These are phyloP conservation scores for Fusarium annulatum DNA, from an alignment of 2,329 filamentous ascomycete genomes.

Conservation along the genomic window DNA sequence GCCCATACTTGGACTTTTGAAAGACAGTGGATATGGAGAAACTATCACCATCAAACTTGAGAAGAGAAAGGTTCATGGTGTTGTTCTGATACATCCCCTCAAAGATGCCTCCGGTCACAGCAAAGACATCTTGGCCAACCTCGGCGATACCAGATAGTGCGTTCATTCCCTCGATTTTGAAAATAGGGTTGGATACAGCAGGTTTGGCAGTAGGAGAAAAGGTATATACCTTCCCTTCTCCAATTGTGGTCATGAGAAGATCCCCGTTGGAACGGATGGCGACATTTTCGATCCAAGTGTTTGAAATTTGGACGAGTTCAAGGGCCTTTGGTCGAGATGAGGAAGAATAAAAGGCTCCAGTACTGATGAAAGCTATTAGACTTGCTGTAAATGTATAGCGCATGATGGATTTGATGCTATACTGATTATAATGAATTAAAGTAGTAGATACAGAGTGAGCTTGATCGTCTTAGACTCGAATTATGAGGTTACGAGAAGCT, in stretches of 20 bases:
- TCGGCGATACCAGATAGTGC: neutral
- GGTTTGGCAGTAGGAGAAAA: neutral
- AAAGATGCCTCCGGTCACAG: neutral
- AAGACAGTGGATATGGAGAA: neutral
- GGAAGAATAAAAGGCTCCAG: neutral
- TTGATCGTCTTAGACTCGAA: neutral
- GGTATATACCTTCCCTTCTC: neutral
- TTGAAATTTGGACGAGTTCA: neutral
- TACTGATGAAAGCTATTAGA: neutral
- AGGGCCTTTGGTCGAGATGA: neutral
- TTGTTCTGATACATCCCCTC: neutral
- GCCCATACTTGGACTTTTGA: neutral
- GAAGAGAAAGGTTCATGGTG: neutral
- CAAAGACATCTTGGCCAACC: neutral
- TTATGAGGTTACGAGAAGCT: neutral
- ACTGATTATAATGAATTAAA: no score
- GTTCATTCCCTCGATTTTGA: neutral
- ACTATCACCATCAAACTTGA: neutral
- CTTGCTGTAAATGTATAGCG: neutral
- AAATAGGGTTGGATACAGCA: neutral
- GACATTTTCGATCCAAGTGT: constrained; percentile 1
- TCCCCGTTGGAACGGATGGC: neutral
- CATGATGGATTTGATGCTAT: neutral
- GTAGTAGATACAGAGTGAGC: neutral
- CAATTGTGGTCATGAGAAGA: neutral